Evolutionary conservation across 257 asterid genomes (phyloP), one percentile per base, ranked within the genome.

Genomic region (Solanum tacnaense): DNA sequence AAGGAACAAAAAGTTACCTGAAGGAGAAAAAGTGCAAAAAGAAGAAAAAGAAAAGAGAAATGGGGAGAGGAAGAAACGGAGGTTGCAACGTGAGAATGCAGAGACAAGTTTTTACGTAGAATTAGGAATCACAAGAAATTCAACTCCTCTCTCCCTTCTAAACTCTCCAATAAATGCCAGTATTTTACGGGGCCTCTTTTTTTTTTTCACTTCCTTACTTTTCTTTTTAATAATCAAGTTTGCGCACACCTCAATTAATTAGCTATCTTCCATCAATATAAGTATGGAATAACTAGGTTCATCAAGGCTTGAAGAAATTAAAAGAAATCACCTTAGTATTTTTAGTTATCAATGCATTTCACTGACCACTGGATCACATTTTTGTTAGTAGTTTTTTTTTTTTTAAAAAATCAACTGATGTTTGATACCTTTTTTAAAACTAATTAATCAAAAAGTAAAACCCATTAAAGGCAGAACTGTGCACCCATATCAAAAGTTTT

Each of bases 111-210:
- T 49, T 31, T 49, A 49, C 70, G 85, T 76, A 76, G 52, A 39
- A 76, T 76, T 76, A 76, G 72, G 73, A 71, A 25, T 21, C 5
- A 67, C 67, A 68, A 85, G 65, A 2, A 49, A 68, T 9, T 25
- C 38, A 29, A 68, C 41, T 62, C 68, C 87, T 34, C 73, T 84
- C 74, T 84, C 56, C 58, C 35, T 84, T 18, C 87, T 39, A n/a
- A 20, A 9, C 27, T 85, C 2, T n/a, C 27, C 75, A 67, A 18
- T 5, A 7, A 85, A 36, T 85, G 5, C 44, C 68, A 85, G 44
- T 46, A 85, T 85, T 85, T 85, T 41, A 68, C 82, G 91, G 87
- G 35, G 52, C 88, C 83, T 89, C 92, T 91, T 35, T 9, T 41
- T 74, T 29, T 10, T 9, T 38, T 32, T 16, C 9, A 6, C 38